A percentile compares a stretch with the other conserved stretches of the same genome.
Conservation (phyloP, 2,329 filamentous ascomycete species). For the Graphium sp. region DNA sequence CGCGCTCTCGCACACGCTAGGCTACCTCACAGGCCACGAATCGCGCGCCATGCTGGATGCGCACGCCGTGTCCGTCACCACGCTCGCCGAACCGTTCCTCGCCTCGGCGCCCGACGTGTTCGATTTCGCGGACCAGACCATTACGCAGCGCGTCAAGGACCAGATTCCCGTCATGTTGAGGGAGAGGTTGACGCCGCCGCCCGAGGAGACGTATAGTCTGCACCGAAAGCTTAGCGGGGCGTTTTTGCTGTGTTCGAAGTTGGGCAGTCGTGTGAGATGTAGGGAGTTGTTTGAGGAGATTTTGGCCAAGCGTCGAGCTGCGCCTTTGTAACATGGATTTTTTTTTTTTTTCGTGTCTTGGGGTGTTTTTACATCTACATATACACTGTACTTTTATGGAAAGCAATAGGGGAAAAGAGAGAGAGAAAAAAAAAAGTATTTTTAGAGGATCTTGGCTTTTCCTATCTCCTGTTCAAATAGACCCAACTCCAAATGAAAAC, state of each 20-base stretch:
- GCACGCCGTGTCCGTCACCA: constrained; percentile 74
- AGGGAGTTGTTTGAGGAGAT: constrained; percentile 60
- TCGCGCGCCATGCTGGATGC: constrained; percentile 75
- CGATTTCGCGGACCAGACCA: constrained; percentile 87
- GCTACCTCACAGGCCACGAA: constrained; percentile 86
- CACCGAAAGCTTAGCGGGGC: constrained; percentile 92
- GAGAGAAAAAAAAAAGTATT: too few relatives aligned
- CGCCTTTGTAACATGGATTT: constrained; percentile 8
- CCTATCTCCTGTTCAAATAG: too few relatives aligned
- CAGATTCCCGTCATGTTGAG: constrained; percentile 88
- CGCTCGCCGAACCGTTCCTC: constrained; percentile 82
- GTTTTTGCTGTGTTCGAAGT: constrained; percentile 74
- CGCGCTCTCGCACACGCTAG: constrained; percentile 56
- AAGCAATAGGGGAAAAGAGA: too few relatives aligned
- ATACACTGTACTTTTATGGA: not conserved
- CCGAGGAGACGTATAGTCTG: constrained; percentile 92
- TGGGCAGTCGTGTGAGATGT: constrained; percentile 72
- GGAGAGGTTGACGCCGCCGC: constrained; percentile 76
- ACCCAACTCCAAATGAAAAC: too few relatives aligned
- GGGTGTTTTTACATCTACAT: not conserved
- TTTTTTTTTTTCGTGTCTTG: not conserved
- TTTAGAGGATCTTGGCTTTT: too few relatives aligned
- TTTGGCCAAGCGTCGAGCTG: constrained; percentile 28
- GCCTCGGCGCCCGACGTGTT: constrained; percentile 64
- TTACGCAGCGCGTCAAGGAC: constrained; percentile 78